A percentile compares a stretch with the other conserved stretches of the same genome.
These are phyloP conservation scores for Verbena officinalis DNA, from an alignment of 257 asterid species.

Conservation along the genomic window DNA sequence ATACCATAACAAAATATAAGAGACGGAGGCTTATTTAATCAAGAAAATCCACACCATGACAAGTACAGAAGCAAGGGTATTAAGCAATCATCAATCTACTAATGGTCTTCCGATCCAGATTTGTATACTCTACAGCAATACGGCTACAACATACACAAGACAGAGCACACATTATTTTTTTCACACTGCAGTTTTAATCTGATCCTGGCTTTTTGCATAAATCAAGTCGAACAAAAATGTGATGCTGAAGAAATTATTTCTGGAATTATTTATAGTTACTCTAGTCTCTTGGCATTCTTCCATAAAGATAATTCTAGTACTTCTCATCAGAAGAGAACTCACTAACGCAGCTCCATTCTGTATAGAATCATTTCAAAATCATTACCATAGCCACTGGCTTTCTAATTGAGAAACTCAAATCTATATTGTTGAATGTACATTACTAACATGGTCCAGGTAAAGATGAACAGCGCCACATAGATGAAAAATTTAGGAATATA, in stretches of 20 bases:
- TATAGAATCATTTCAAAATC: slow-evolving; percentile 16
- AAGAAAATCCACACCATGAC: not conserved
- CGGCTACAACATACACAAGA: not conserved
- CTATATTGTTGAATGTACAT: not conserved
- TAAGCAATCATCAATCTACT: not conserved
- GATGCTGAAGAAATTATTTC: not conserved
- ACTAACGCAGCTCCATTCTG: not conserved
- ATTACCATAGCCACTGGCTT: not conserved
- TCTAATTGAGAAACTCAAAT: not conserved
- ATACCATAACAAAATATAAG: not conserved
- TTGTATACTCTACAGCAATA: not conserved
- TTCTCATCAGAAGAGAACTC: slow-evolving; percentile 8
- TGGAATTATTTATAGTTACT: not conserved
- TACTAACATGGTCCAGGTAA: slow-evolving; percentile 5
- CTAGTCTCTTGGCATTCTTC: not conserved
- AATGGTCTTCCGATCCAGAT: slow-evolving; percentile 9
- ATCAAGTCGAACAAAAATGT: not conserved
- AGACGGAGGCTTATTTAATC: not conserved
- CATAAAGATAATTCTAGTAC: not conserved
- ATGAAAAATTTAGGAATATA: not conserved
- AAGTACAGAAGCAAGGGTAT: not conserved
- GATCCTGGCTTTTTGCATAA: slow-evolving; percentile 7
- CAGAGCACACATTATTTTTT: not conserved
- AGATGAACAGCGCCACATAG: not conserved
- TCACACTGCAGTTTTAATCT: not conserved